Percentiles rank a stretch among this genome's conserved stretches.
Conservation (phyloP, 371 early-diverging fungal species). For the Parasitella parasitica region DNA sequence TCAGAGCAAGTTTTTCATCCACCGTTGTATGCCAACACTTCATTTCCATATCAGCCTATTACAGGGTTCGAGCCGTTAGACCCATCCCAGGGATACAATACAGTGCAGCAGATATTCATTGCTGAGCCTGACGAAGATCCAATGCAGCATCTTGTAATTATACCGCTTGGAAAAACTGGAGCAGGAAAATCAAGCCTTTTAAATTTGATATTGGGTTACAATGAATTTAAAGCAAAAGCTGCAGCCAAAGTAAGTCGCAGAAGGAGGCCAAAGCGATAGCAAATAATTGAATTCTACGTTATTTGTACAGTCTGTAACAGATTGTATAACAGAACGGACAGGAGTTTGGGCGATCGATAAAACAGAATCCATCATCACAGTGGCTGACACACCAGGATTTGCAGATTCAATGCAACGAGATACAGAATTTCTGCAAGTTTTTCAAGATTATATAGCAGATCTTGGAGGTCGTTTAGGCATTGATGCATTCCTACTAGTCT, state of each 20-base stretch:
- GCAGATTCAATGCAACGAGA: slow-evolving; percentile 53
- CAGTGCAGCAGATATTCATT: slow-evolving; percentile 2
- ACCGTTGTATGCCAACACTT: not conserved
- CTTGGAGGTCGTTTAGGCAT: slow-evolving; percentile 48
- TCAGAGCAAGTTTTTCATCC: not conserved
- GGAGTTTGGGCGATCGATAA: slow-evolving; percentile 48
- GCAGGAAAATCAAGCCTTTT: slow-evolving; percentile 53
- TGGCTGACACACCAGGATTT: slow-evolving; percentile 57
- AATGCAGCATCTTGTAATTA: slow-evolving; percentile 17
- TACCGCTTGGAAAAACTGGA: slow-evolving; percentile 26
- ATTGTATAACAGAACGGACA: slow-evolving; percentile 49
- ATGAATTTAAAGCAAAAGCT: slow-evolving; percentile 47
- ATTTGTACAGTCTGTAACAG: slow-evolving; percentile 56
- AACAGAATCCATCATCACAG: slow-evolving; percentile 41
- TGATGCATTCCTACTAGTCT: slow-evolving; percentile 51
- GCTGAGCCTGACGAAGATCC: slow-evolving; percentile 23
- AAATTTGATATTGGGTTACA: slow-evolving; percentile 49
- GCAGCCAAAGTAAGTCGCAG: slow-evolving; percentile 37
- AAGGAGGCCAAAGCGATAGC: not conserved
- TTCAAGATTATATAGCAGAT: slow-evolving; percentile 48
- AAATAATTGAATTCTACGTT: not conserved
- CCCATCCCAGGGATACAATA: not conserved
- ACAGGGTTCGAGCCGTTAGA: not conserved
- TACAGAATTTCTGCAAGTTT: slow-evolving; percentile 34
- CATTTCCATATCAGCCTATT: slow-evolving; percentile 20